Evolutionary conservation across 805 yeast genomes (phyloP), one percentile per base, ranked within the genome.

Genomic region (Metschnikowia anglica): DNA sequence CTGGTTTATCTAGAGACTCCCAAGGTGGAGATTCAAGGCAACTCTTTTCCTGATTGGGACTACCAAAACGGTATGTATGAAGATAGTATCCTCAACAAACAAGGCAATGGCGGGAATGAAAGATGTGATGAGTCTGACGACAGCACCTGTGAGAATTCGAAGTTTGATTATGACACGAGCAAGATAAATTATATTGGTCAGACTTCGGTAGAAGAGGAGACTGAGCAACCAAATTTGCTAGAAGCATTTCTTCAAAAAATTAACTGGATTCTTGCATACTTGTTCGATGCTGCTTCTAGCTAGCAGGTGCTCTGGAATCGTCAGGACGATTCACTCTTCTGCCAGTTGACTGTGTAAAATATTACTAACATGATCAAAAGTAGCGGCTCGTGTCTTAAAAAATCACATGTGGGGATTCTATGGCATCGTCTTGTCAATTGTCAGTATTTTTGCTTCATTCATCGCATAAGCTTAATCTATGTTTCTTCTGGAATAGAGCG

Each of bases 21-120:
- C 5, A 31, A 53, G 43, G 50, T 68, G 51, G 47, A 46, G 40
- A 37, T 50, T 26, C 41, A 33, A 8, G 37, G 39, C 48, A 56
- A 52, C 31, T 33, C 49, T 34, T 51, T 21, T 51, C 55, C 44
- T 51, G 38, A 48, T 41, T 37, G 54, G 54, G 60, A 41, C 59
- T 55, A 25, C 20, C 71, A 59, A 46, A 72, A 73, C 38, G 70
- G 68, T 47, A 76, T 55, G 71, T 66, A 51, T 73, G 55, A n/a
- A n/a, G 27, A 25, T 66, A 71, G 53, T 30, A 68, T 33, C 49
- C 61, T 41, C 63, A 37, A 34, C 5, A 47, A 28, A 19, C 27
- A 29, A 10, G 37, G 18, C 16, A 21, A 2, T n/a, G 35, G 26
- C 15, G 27, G 15, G 8, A 11, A 13, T 15, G 39, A 28, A 10